A percentile compares a stretch with the other conserved stretches of the same genome.
Evolutionary conservation across 805 yeast species (phyloP).

Genomic region (Starmerella tilneyi): DNA sequence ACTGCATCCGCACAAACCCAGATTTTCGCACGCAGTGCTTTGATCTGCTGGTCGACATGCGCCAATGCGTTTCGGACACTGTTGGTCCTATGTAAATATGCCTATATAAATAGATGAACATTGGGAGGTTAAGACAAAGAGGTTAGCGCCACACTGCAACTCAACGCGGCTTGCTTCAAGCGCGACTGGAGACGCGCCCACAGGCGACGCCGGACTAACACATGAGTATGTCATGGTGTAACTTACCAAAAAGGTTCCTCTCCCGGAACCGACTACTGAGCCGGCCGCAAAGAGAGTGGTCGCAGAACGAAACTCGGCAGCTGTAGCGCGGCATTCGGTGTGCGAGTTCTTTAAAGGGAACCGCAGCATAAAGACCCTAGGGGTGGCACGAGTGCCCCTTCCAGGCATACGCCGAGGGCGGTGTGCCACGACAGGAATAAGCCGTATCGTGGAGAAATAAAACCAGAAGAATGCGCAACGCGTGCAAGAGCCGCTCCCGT

Average conservation of each 20-base stretch:
- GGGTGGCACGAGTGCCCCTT: slow-evolving; percentile 7
- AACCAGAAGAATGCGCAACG: slow-evolving; percentile 2
- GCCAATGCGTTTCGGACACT: slow-evolving; percentile 48
- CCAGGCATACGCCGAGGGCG: slow-evolving; percentile 7
- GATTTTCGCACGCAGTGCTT: slow-evolving; percentile 44
- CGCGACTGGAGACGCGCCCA: too few relatives aligned
- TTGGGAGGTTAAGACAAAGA: too few relatives aligned
- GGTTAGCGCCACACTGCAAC: slow-evolving; percentile 6
- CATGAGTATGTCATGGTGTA: too few relatives aligned
- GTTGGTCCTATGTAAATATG: neutral
- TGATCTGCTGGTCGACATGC: slow-evolving; percentile 43
- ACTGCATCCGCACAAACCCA: slow-evolving; percentile 45
- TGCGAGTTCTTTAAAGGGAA: slow-evolving; percentile 10
- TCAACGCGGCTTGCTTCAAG: too few relatives aligned
- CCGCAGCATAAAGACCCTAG: slow-evolving; percentile 9
- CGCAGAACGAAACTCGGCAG: neutral
- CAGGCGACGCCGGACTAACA: too few relatives aligned
- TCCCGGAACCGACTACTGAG: neutral
- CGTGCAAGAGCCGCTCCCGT: slow-evolving; percentile 3
- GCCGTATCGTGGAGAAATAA: slow-evolving; percentile 14
- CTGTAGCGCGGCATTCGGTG: slow-evolving; percentile 8
- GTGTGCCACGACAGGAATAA: slow-evolving; percentile 27
- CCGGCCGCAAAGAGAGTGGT: neutral
- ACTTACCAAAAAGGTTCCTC: slow-evolving; percentile 7
- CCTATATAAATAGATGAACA: neutral